Percentiles rank a stretch among this genome's conserved stretches.
Evolutionary conservation across 345 rosid species (phyloP).

Genomic region (Camelina hispida): DNA sequence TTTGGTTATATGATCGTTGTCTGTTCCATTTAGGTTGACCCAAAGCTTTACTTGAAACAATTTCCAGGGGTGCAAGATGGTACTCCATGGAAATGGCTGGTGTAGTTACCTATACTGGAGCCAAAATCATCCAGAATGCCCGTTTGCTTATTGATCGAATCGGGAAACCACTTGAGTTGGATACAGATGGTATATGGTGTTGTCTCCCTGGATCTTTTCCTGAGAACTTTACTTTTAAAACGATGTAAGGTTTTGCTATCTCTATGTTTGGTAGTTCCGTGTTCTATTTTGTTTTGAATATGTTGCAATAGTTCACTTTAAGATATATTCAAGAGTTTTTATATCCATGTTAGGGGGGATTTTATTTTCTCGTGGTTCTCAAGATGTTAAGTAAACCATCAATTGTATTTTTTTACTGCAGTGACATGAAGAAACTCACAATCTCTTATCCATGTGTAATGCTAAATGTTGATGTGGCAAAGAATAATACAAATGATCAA

Average conservation of each 20-base stretch:
- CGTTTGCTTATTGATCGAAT: slow-evolving; percentile 89
- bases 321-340: not conserved
- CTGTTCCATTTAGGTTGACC: slow-evolving; percentile 39
- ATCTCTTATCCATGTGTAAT: slow-evolving; percentile 97
- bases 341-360: slow-evolving; percentile 15
- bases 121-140: slow-evolving; percentile 98
- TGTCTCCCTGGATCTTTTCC: slow-evolving; percentile 95
- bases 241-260: slow-evolving; percentile 64
- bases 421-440: slow-evolving; percentile 83
- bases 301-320: slow-evolving; percentile 2
- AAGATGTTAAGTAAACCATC: slow-evolving; percentile 31
- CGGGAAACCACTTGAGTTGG: slow-evolving; percentile 98
- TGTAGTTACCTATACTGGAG: slow-evolving; percentile 98
- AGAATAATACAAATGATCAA: slow-evolving; percentile 93
- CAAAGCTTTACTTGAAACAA: slow-evolving; percentile 30
- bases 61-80: slow-evolving; percentile 97
- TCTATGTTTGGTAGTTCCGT: slow-evolving; percentile 17
- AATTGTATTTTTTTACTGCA: slow-evolving; percentile 45
- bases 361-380: slow-evolving; percentile 25
- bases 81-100: slow-evolving; percentile 99
- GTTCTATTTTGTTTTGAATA: not conserved
- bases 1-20: slow-evolving; percentile 30
- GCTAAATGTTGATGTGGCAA: slow-evolving; percentile 95
- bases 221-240: slow-evolving; percentile 88
- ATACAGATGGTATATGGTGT: slow-evolving; percentile 99